Base-by-base conservation (phyloP, 2,329 filamentous ascomycete genomes). In the Daldinia sp. region DNA sequence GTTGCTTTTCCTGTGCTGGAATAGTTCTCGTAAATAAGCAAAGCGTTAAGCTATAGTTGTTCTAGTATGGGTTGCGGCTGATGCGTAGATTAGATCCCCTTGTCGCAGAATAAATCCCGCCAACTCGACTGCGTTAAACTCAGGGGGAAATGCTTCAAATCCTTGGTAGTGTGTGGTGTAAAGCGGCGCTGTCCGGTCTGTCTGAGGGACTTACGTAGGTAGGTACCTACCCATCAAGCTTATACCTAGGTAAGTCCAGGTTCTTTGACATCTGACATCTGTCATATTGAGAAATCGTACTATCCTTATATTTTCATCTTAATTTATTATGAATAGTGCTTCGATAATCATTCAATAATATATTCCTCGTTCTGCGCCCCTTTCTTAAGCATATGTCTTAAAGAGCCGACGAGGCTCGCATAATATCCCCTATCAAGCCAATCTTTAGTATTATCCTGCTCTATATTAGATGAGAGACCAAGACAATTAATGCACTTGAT, bases 21-120 rank as follows among this genome's bases (percentile, higher is more conserved):
- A 58, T 45, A 41, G 60, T 30, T 25, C 3, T 15, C 25, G 3
- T 9, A 45, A 30, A 34, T 29, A 63, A 54, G 49, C 48, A 47
- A 37, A 30, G 34, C 15, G n/a, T 54, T 49, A 49, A 47, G 15
- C 49, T 43, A 30, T 19, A 48, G 49, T 21, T 13, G 48, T 51
- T 23, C 30, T 55, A 55, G 60, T 17, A 4, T 21, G 23, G 11
- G 35, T 30, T 58, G 45, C 32, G 60, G 45, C 60, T 63, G 50
- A 51, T 27, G n/a, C 54, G 34, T 34, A 21, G 39, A 37, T 25
- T 49, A 10, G 15, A 11, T 37, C 8, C 53, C 43, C 11, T 25
- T 58, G 48, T 50, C 35, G 17, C 34, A 63, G 27, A 35, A 9
- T 17, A 19, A 19, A n/a, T 34, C 48, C 39, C 32, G 15, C 32